Base-by-base conservation (phyloP, 2,329 filamentous ascomycete genomes). In the Cercospora sp. region DNA sequence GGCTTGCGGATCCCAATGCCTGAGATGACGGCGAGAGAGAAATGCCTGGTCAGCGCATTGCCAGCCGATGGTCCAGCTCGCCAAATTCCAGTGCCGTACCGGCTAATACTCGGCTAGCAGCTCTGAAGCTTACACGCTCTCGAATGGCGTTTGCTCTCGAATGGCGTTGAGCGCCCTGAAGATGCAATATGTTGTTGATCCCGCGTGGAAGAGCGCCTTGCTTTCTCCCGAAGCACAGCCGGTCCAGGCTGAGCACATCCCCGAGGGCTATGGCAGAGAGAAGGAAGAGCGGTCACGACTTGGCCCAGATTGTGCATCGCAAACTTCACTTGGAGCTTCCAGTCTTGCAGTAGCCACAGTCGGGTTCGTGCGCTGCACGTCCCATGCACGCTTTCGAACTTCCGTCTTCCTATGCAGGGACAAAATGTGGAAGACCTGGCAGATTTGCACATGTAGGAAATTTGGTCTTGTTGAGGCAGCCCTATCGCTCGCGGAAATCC, bases 391-490 rank as follows among this genome's bases (percentile, higher is more conserved):
- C 55, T 18, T 59, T 2, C 23, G 30, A 12, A 20, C 18, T 59
- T 59, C 28, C 55, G 31, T 8, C 55, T 36, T 59, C 55, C 55
- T 59, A 59, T 59, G 55, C 55, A 59, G 55, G 55, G 55, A 59
- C 55, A n/a, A 13, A 59, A 13, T 59, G 13, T 36, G 31, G 55
- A 58, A 18, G 28, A 36, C 48, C 26, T 58, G 8, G 18, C 55
- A 59, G 55, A 23, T 59, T 36, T 31, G 55, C 55, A 20, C n/a
- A 28, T 16, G 16, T 42, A 42, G 36, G 16, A 5, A 42, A 42
- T 30, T 5, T 30, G 48, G 55, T 59, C 28, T 59, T 59, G 55
- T 36, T 59, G 55, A 59, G 55, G 55, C 55, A 59, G 30, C 28
- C 55, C 55, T 59, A 59, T 59, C 55, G 28, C 55, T 16, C 55